These are phyloP conservation scores for Pseudognaphalium luteoalbum DNA, from an alignment of 129 eudicot species.

Conservation along the genomic window DNA sequence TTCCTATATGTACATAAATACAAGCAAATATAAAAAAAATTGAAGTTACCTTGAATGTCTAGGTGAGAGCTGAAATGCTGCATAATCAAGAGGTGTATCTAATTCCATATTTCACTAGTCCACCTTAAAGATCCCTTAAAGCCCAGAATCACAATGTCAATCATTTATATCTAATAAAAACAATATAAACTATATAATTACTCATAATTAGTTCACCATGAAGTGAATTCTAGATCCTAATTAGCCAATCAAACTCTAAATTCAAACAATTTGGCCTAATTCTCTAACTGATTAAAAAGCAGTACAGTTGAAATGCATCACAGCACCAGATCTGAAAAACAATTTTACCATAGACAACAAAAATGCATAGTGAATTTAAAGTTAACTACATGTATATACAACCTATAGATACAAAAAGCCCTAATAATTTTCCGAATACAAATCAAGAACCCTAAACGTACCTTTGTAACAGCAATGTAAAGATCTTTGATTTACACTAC, in stretches of 20 bases:
- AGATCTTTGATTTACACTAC: conserved; percentile 51
- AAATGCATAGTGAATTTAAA: conserved; percentile 12
- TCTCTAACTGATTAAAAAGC: conserved; percentile 15
- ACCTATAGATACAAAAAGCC: not conserved
- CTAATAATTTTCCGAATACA: not conserved
- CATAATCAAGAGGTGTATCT: conserved; percentile 78
- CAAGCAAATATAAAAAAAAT: not conserved
- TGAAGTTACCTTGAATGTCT: conserved; percentile 66
- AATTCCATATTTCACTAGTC: conserved; percentile 58
- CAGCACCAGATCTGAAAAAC: conserved; percentile 52
- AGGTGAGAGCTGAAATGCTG: conserved; percentile 90
- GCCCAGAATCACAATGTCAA: conserved; percentile 20
- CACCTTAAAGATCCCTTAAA: conserved; percentile 30
- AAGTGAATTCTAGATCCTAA: conserved; percentile 24
- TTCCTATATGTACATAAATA: not conserved
- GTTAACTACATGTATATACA: not conserved
- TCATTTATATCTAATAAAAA: not conserved
- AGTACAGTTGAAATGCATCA: conserved; percentile 14
- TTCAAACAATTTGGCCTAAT: conserved; percentile 3
- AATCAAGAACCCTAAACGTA: conserved; percentile 26
- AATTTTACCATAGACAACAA: not conserved
- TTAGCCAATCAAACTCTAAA: conserved; percentile 15
- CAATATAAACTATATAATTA: not conserved
- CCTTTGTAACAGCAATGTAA: conserved; percentile 35
- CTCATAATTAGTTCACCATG: conserved; percentile 7